Base-by-base conservation (phyloP, 768 basidiomycete species). In the Rhizopogon roseolus region DNA sequence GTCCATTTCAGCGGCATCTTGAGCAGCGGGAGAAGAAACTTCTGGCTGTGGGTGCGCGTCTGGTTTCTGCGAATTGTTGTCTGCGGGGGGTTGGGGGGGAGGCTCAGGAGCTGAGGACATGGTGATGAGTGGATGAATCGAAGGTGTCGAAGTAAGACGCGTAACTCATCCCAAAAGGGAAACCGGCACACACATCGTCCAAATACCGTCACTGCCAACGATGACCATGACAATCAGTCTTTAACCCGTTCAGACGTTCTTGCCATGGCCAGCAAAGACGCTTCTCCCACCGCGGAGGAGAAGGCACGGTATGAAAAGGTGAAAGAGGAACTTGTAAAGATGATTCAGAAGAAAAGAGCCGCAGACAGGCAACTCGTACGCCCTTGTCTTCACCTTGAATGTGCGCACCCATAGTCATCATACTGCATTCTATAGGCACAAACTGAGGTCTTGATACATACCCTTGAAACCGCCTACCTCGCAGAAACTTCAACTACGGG, bases 401-500 rank as follows among this genome's bases (percentile, higher is more conserved):
- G 22, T 22, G 40, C n/a, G 13, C n/a, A 39, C 38, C 34, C 34
- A 13, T 39, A 6, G n/a, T 36, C 34, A 34, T 46, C 34, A 32
- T 52, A 52, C 37, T 38, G 42, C 29, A 34, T 22, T 32, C n/a
- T 46, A 45, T 56, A 93, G 90, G 88, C 88, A 19, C 79, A 85
- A 60, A 75, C 88, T 54, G 91, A 93, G 71, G 74, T 82, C 28
- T 82, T 88, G 61, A 88, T 93, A 60, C 88, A 88, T 71, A 84
- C 81, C 56, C 75, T 89, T 27, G 91, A 93, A 66, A 81, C 81
- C 8, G 71, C 77, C 4, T 93, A 93, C 67, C 74, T 93, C 36
- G 81, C 82, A 6, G 91, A 93, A 50, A 92, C 91, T 0, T 81
- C 85, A 1, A 85, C 82, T 60, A 89, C 90, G 16, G 91, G 91